phyloP scores from a whole-genome alignment of 768 basidiomycete species.

The Gymnopilus dilepis region DNA sequence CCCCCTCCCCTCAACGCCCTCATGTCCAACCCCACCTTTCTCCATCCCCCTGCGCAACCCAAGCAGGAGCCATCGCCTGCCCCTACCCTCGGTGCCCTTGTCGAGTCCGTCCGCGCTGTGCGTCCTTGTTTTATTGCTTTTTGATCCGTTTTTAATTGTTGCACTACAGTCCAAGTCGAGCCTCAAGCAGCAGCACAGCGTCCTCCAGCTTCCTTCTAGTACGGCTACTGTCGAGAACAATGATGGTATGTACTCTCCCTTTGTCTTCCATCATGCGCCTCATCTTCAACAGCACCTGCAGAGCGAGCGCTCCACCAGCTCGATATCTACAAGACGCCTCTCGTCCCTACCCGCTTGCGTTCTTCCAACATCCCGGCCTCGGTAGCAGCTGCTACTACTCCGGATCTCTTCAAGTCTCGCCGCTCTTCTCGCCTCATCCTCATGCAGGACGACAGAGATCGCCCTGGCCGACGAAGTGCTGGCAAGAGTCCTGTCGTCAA shows the following conservation, averaged over 20 bases:
- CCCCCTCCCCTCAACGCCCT: conserved; percentile 71
- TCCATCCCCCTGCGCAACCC: conserved; percentile 57
- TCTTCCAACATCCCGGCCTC: conserved; percentile 39
- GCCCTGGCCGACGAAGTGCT: conserved; percentile 48
- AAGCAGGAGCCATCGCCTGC: conserved; percentile 33
- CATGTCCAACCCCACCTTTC: conserved; percentile 69
- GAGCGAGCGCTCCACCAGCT: conserved; percentile 74
- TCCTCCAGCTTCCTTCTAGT: conserved; percentile 53
- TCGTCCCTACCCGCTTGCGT: conserved; percentile 66
- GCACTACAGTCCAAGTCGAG: conserved; percentile 50
- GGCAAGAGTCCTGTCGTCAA: conserved; percentile 49
- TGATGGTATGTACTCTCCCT: conserved; percentile 31
- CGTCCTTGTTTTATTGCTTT: conserved; percentile 29
- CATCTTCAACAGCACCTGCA: conserved; percentile 48
- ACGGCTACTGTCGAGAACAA: conserved; percentile 32
- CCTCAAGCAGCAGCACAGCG: conserved; percentile 57
- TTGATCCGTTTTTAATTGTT: conserved; percentile 11
- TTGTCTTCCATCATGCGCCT: conserved; percentile 4
- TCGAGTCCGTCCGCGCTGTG: conserved; percentile 61
- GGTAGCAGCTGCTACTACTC: conserved; percentile 43
- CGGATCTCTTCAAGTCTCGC: conserved; percentile 68
- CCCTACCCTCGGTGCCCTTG: conserved; percentile 63
- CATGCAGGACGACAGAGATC: conserved; percentile 68
- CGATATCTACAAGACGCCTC: conserved; percentile 80
- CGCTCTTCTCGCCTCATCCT: conserved; percentile 49